phyloP scores from a whole-genome alignment of 2,329 filamentous ascomycete genomes.

The Neonectria magnoliae region DNA sequence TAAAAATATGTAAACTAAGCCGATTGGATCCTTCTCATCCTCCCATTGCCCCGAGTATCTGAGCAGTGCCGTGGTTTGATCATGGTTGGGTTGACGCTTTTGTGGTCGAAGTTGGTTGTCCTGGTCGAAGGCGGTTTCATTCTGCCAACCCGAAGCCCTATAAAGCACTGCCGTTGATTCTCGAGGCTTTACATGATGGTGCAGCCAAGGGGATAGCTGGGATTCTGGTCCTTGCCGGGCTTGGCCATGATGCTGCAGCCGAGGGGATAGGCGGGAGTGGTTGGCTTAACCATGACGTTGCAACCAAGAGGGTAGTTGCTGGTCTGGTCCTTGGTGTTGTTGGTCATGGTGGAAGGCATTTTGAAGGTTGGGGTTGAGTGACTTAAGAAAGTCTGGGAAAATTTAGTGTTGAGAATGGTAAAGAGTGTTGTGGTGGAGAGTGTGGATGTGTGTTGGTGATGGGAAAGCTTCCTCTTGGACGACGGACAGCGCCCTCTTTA shows the following conservation, averaged over 20 bases:
- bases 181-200: conserved; percentile 47
- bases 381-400: conserved; percentile 40
- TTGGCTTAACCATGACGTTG: conserved; percentile 45
- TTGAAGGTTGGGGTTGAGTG: conserved; percentile 41
- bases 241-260: conserved; percentile 46
- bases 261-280: conserved; percentile 39
- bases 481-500: conserved; percentile 30
- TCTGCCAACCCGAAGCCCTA: background rate
- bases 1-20: conserved; percentile 3
- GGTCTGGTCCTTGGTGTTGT: conserved; percentile 39
- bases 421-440: conserved; percentile 34
- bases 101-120: background rate
- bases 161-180: conserved; percentile 2
- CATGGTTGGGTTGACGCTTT: background rate
- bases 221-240: conserved; percentile 33
- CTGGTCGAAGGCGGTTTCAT: background rate
- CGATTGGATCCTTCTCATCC: background rate
- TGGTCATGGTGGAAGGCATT: conserved; percentile 45
- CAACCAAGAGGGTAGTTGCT: conserved; percentile 43
- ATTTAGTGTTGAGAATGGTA: conserved; percentile 41
- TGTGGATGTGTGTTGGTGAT: conserved; percentile 28
- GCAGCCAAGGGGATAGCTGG: conserved; percentile 45
- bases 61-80: background rate
- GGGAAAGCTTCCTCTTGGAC: conserved; percentile 9
- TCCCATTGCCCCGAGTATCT: background rate